Evolutionary conservation across 2,329 filamentous ascomycete genomes (phyloP).

Genomic region (Thermomyces lanuginosus): DNA sequence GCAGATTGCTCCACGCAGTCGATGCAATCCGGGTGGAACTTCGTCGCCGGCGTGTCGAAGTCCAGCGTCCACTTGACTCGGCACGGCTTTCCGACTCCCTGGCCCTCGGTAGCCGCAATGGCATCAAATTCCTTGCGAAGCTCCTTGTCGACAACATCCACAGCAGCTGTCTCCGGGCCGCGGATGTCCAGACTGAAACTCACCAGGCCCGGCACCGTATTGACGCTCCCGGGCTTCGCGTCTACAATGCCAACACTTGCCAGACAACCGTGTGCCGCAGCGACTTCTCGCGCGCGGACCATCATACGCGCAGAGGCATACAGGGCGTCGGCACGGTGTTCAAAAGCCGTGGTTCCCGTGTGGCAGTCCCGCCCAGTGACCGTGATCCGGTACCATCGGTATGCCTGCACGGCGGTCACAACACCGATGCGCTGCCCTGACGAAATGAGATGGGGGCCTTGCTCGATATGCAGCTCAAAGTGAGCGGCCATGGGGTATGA

Average conservation of each 20-base stretch:
- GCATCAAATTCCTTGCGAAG: conserved; percentile 42
- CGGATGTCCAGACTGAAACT: conserved; percentile 52
- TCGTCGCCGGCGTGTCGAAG: conserved; percentile 42
- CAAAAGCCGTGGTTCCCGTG: conserved; percentile 57
- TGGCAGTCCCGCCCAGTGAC: conserved; percentile 53
- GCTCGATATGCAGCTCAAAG: conserved; percentile 75
- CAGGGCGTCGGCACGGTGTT: conserved; percentile 50
- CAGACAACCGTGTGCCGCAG: conserved; percentile 42
- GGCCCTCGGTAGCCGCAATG: conserved; percentile 42
- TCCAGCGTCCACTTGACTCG: conserved; percentile 44
- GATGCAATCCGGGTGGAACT: conserved; percentile 54
- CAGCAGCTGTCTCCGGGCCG: conserved; percentile 38
- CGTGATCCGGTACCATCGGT: conserved; percentile 55
- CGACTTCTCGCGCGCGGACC: conserved; percentile 46
- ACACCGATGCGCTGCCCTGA: conserved; percentile 48
- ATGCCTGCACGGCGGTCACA: conserved; percentile 58
- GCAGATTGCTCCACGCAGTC: conserved; percentile 46
- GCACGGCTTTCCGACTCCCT: conserved; percentile 36
- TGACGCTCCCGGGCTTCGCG: conserved; percentile 50
- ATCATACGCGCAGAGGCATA: conserved; percentile 54
- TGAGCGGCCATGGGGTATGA: conserved; percentile 54
- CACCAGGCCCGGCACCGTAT: conserved; percentile 55
- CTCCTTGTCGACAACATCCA: conserved; percentile 41
- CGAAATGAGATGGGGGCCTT: conserved; percentile 58
- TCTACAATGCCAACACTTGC: conserved; percentile 56